Evolutionary conservation across 2,329 filamentous ascomycete species (phyloP), one percentile per base, ranked within the genome.

Genomic region (Paecilomyces formosus): DNA sequence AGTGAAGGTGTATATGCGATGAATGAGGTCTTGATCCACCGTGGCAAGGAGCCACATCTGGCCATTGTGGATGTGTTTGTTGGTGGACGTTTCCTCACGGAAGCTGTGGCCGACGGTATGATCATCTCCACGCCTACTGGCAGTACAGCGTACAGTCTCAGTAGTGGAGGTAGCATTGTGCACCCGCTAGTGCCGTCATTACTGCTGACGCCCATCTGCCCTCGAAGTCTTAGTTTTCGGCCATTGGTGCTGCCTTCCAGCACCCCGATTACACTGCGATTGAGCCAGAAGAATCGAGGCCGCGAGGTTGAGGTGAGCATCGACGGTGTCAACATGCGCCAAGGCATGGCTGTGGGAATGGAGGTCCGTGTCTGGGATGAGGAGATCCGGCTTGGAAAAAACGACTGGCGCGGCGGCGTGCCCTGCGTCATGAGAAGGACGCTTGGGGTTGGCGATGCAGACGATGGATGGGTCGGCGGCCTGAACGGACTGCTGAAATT

Each of bases 381-480:
- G 73, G 84, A 88, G 61, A 88, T 96, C 54, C 82, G 82, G 55
- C 72, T 74, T 60, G 66, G 71, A 28, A 71, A 75, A 59, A 79
- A 79, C 28, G 78, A 80, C 53, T 84, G 83, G 88, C 79, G 82
- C 31, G 90, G 92, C 26, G 93, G 93, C 11, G 92, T 97, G 13
- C 94, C 94, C 2, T 96, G 92, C 70, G 89, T 97, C 31, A 94
- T 97, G 68, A 81, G 92, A 53, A 83, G 81, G 53, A 63, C 76
- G 65, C 66, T 80, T 65, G 78, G 82, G 65, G 64, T 70, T 3
- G 75, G 70, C 45, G 79, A 75, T 66, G 79, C 81, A 24, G 91
- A 97, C 67, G 93, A 97, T 73, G 91, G 93, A 18, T 99, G 94
- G 94, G 93, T 99, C 2, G 93, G 93, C 0, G 93, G 94, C 0